A percentile compares a stretch with the other conserved stretches of the same genome.
phyloP scores from a whole-genome alignment of 108 stramenopile species.

The Stephanodiscus triporus region DNA sequence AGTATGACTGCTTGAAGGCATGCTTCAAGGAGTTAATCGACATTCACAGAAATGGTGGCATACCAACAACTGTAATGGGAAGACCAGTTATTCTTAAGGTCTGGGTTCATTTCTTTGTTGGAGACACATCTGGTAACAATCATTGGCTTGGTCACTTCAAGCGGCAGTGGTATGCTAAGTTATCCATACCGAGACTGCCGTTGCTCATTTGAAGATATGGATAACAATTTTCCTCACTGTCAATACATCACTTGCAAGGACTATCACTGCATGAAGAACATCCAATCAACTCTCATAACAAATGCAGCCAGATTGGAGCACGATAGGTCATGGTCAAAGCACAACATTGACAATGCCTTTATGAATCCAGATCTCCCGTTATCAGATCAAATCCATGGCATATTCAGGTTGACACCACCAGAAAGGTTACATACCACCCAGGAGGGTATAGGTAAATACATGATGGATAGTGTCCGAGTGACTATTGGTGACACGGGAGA shows the following conservation, averaged over 20 bases:
- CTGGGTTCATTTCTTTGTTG: conserved; percentile 6
- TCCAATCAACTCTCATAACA: too few species aligned
- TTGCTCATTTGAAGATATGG: too few species aligned
- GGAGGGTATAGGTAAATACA: not conserved
- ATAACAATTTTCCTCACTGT: too few species aligned
- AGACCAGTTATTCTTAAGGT: not conserved
- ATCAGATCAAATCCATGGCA: not conserved
- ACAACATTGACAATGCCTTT: too few species aligned
- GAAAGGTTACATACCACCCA: not conserved
- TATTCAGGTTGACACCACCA: not conserved
- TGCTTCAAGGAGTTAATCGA: not conserved
- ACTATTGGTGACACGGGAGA: not conserved
- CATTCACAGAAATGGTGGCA: not conserved
- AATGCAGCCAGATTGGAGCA: too few species aligned
- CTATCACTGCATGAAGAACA: too few species aligned
- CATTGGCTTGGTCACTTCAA: not conserved
- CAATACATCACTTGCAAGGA: too few species aligned
- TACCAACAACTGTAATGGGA: not conserved
- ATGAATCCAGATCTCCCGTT: not conserved
- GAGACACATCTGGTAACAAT: conserved; percentile 6
- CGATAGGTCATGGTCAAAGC: too few species aligned
- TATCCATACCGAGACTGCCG: too few species aligned
- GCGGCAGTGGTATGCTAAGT: too few species aligned
- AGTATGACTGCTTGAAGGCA: not conserved
- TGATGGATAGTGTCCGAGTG: not conserved